phyloP scores from a whole-genome alignment of 2,329 filamentous ascomycete genomes.

The Bisporella sp. region DNA sequence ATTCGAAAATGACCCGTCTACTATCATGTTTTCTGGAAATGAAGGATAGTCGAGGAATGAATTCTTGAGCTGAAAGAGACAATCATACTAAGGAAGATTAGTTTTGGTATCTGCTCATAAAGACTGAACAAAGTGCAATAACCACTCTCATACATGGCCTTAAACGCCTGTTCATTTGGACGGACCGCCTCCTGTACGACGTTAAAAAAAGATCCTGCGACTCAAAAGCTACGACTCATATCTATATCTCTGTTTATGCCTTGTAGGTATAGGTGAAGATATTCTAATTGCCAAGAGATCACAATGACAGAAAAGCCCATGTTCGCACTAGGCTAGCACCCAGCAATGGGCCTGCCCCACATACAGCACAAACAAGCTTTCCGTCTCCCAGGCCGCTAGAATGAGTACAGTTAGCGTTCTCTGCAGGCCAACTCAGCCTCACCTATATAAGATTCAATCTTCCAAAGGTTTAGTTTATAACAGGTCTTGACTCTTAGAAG shows the following conservation, averaged over 20 bases:
- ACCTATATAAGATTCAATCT: too few species aligned
- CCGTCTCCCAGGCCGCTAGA: too few species aligned
- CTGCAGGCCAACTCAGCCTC: too few species aligned
- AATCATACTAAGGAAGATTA: conserved; percentile 11
- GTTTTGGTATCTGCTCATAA: conserved; percentile 12
- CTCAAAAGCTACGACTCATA: conserved; percentile 2
- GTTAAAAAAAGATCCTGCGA: conserved; percentile 5
- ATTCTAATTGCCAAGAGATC: too few species aligned
- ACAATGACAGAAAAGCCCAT: too few species aligned
- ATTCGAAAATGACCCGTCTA: conserved; percentile 18
- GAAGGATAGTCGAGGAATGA: conserved; percentile 15
- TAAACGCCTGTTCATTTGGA: conserved; percentile 18
- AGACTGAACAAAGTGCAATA: conserved; percentile 22
- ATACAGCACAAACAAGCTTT: too few species aligned
- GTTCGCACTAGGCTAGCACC: too few species aligned
- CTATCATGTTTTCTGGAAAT: conserved; percentile 16
- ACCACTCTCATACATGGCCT: conserved; percentile 22
- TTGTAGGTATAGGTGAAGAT: not conserved
- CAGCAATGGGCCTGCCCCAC: too few species aligned
- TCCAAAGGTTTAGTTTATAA: too few species aligned
- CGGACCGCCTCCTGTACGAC: conserved; percentile 20
- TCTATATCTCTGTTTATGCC: not conserved
- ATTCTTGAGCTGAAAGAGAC: conserved; percentile 10
- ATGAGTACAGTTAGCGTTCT: too few species aligned
- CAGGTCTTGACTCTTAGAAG: too few species aligned